phyloP scores from a whole-genome alignment of 2,329 filamentous ascomycete genomes.

The Plenodomus lindquistii region DNA sequence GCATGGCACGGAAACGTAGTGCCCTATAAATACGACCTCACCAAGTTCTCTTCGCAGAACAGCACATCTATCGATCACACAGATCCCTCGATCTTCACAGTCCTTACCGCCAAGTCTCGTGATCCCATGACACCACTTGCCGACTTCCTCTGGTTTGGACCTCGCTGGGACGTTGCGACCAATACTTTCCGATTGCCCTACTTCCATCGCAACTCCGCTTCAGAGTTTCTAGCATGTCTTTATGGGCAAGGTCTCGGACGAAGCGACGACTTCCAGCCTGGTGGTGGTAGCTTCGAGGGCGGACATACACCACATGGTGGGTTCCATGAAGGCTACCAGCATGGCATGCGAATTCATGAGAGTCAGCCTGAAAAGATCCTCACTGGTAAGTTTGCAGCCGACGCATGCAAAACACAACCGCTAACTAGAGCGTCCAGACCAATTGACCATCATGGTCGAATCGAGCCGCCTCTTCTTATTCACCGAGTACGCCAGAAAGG shows the following conservation, averaged over 20 bases:
- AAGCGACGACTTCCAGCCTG: constrained; percentile 50
- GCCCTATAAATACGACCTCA: constrained; percentile 61
- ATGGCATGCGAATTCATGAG: constrained; percentile 51
- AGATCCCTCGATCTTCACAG: constrained; percentile 45
- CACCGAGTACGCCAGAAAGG: constrained; percentile 43
- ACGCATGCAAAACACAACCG: not conserved
- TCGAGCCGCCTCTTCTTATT: constrained; percentile 45
- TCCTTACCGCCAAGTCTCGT: constrained; percentile 44
- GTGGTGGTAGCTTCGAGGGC: constrained; percentile 44
- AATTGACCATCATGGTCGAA: constrained; percentile 47
- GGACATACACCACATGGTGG: constrained; percentile 45
- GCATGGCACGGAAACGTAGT: constrained; percentile 49
- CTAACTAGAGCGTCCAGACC: constrained; percentile 25
- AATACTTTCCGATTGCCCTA: constrained; percentile 47
- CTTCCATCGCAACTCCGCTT: constrained; percentile 46
- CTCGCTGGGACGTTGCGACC: constrained; percentile 45
- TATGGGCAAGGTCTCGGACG: constrained; percentile 45
- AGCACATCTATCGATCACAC: constrained; percentile 46
- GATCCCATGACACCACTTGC: constrained; percentile 43
- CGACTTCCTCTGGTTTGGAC: constrained; percentile 46
- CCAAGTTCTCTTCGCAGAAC: constrained; percentile 50
- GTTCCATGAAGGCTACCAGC: constrained; percentile 51
- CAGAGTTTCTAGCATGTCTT: constrained; percentile 44
- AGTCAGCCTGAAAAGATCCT: constrained; percentile 50
- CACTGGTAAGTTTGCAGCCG: constrained; percentile 26